These are phyloP conservation scores for Trichoderma harzianum DNA, from an alignment of 2,329 filamentous ascomycete species.

Conservation along the genomic window DNA sequence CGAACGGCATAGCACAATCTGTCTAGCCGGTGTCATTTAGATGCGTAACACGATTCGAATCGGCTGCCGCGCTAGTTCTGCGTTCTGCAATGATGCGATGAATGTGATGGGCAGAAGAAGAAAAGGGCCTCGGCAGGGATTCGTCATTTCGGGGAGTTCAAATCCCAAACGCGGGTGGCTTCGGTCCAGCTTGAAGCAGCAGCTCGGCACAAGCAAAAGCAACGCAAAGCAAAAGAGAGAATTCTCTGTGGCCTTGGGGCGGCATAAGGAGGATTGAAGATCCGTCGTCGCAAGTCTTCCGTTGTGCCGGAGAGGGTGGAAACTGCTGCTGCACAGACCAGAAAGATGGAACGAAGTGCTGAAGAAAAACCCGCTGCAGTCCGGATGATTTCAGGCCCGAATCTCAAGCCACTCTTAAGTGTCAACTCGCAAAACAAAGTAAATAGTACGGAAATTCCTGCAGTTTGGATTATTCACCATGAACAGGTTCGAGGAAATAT, in stretches of 20 bases:
- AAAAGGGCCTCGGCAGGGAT: neutral
- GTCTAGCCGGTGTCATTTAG: constrained; percentile 5
- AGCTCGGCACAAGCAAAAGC: neutral
- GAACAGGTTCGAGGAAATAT: neutral
- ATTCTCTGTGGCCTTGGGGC: neutral
- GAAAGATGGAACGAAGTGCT: neutral
- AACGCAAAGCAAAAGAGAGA: neutral
- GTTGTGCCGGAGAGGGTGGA: neutral
- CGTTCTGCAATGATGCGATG: neutral
- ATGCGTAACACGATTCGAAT: constrained; percentile 6
- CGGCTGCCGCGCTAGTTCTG: neutral
- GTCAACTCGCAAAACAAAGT: neutral
- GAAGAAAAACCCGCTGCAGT: neutral
- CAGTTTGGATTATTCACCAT: neutral
- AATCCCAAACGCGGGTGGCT: neutral
- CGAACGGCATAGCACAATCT: constrained; percentile 1
- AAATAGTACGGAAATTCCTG: neutral
- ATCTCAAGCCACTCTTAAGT: neutral
- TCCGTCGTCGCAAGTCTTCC: neutral
- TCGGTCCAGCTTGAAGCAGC: neutral
- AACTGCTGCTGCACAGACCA: neutral
- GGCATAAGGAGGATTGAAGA: neutral
- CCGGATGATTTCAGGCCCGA: neutral
- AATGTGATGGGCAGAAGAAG: neutral
- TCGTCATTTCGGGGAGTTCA: neutral